phyloP scores from a whole-genome alignment of 2,329 filamentous ascomycete genomes.

The Thelonectria blattea region DNA sequence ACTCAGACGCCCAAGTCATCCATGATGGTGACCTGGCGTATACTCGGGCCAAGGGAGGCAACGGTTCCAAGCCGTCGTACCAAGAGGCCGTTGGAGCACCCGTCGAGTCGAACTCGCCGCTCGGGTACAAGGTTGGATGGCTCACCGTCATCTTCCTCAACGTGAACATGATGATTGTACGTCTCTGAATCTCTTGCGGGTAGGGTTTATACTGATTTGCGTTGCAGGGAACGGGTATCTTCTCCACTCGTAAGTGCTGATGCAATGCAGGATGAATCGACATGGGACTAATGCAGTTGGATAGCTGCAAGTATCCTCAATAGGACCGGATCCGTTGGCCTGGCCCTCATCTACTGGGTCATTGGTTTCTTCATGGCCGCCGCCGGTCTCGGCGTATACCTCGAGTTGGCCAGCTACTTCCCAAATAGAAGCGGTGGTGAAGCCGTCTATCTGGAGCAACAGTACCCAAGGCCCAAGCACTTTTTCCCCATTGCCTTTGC shows the following conservation, averaged over 20 bases:
- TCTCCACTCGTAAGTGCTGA: conserved; percentile 62
- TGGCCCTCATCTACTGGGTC: conserved; percentile 68
- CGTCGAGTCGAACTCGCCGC: conserved; percentile 62
- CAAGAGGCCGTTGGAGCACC: conserved; percentile 68
- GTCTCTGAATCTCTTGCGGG: neutral
- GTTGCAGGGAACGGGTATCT: conserved; percentile 61
- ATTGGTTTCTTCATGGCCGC: conserved; percentile 65
- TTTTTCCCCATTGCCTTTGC: conserved; percentile 70
- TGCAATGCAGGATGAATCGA: no score
- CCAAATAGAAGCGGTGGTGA: conserved; percentile 70
- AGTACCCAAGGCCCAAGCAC: conserved; percentile 67
- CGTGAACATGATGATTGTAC: conserved; percentile 62
- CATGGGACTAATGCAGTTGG: conserved; percentile 31
- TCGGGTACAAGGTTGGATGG: conserved; percentile 64
- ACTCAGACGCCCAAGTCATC: conserved; percentile 22
- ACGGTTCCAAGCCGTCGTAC: conserved; percentile 57
- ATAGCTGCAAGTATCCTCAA: conserved; percentile 60
- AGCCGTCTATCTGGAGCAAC: conserved; percentile 72
- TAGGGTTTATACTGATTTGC: neutral
- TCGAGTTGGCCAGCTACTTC: conserved; percentile 69
- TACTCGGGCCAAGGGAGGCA: conserved; percentile 47
- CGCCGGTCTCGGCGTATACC: conserved; percentile 62
- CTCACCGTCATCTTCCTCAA: conserved; percentile 66
- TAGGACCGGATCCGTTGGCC: conserved; percentile 66
- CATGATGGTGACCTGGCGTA: conserved; percentile 31